phyloP scores from a whole-genome alignment of 176 grass and related monocot genomes.

The Rhipidocladum racemiflorum region DNA sequence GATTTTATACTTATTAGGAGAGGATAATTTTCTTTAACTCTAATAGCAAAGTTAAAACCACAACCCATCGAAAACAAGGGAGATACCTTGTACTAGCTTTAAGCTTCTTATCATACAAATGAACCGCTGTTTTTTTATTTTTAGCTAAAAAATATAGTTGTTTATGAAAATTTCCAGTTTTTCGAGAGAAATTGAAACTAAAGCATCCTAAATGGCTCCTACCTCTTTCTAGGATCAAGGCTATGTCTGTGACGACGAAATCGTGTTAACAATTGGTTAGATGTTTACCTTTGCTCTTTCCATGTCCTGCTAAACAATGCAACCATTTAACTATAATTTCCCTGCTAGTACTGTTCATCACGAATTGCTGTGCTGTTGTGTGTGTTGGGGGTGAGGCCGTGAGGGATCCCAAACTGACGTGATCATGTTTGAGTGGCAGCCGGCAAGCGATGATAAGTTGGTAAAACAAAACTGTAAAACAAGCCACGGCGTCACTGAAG shows the following conservation, averaged over 20 bases:
- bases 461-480: background rate
- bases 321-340: background rate
- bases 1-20: too few species aligned
- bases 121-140: too few species aligned
- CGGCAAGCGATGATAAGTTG: background rate
- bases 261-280: conserved; percentile 30
- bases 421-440: background rate
- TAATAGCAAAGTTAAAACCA: too few species aligned
- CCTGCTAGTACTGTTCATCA: background rate
- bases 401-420: background rate
- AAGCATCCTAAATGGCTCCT: too few species aligned
- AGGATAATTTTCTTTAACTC: too few species aligned
- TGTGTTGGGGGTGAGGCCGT: too few species aligned
- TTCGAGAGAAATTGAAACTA: too few species aligned
- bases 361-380: background rate
- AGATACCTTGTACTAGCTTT: too few species aligned
- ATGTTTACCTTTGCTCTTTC: background rate
- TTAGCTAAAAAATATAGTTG: too few species aligned
- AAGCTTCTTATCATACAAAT: too few species aligned
- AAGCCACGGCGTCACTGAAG: background rate
- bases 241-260: conserved; percentile 28
- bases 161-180: too few species aligned
- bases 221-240: background rate
- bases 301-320: background rate
- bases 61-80: too few species aligned